Evolutionary conservation across 2,329 filamentous ascomycete genomes (phyloP).

Genomic region (Paecilomyces niveus): DNA sequence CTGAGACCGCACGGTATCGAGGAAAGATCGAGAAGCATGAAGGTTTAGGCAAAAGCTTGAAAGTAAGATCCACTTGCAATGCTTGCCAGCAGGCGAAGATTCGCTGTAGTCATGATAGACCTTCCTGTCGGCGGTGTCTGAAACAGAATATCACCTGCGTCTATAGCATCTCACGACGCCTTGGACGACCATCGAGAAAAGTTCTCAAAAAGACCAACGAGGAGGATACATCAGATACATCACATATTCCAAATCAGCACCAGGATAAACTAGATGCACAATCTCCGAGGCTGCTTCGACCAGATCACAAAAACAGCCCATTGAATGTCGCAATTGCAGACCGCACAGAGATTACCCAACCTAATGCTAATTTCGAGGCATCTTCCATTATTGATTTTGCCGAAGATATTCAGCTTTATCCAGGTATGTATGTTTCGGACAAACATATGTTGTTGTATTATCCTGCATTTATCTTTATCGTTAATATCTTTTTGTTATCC

Average conservation of each 20-base stretch:
- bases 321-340: neutral
- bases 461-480: neutral
- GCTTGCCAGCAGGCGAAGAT: conserved; percentile 34
- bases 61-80: conserved; percentile 31
- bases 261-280: no score
- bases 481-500: neutral
- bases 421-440: neutral
- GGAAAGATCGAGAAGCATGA: neutral
- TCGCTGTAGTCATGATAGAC: conserved; percentile 29
- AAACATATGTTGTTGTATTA: neutral
- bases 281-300: conserved; percentile 13
- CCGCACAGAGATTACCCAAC: neutral
- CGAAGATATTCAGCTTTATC: neutral
- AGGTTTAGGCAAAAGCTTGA: conserved; percentile 18
- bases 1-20: neutral
- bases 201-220: no score
- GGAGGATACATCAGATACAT: no score
- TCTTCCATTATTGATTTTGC: neutral
- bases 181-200: conserved; percentile 25
- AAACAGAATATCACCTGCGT: conserved; percentile 28
- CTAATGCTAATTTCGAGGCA: neutral
- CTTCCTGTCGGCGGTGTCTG: conserved; percentile 26
- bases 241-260: no score
- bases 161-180: conserved; percentile 28
- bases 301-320: neutral